A percentile compares a stretch with the other conserved stretches of the same genome.
Evolutionary conservation across 768 basidiomycete species (phyloP).

Genomic region (Lanmaoa rubissima): DNA sequence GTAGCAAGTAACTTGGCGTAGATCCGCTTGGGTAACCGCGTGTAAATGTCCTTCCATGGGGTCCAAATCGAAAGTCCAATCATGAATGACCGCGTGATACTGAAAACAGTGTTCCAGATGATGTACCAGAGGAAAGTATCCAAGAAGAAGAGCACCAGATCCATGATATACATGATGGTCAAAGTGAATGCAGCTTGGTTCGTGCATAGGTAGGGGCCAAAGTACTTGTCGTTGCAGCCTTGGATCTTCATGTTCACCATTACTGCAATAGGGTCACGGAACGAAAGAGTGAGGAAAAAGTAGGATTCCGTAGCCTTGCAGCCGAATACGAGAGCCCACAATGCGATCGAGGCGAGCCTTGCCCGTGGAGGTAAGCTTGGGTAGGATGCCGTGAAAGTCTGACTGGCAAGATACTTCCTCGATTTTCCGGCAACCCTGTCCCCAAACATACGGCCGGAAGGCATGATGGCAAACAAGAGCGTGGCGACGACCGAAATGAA

Average conservation of each 20-base stretch:
- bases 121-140: conserved; percentile 99
- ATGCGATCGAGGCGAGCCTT: conserved; percentile 72
- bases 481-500: conserved; percentile 87
- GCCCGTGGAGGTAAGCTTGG: conserved; percentile 60
- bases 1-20: conserved; percentile 95
- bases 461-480: conserved; percentile 85
- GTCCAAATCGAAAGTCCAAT: conserved; percentile 98
- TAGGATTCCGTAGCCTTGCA: conserved; percentile 98
- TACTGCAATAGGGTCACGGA: conserved; percentile 88
- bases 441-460: conserved; percentile 98
- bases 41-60: conserved; percentile 98
- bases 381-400: conserved; percentile 98
- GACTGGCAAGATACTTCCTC: conserved; percentile 95
- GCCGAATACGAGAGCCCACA: conserved; percentile 93
- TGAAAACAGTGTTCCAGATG: conserved; percentile 97
- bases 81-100: conserved; percentile 82
- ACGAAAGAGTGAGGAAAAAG: conserved; percentile 95
- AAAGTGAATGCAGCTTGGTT: conserved; percentile 96
- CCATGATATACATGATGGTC: conserved; percentile 99
- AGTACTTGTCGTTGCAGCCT: conserved; percentile 82
- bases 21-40: conserved; percentile 92
- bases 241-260: conserved; percentile 98
- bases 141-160: conserved; percentile 93
- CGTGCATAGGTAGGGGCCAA: conserved; percentile 78
- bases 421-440: conserved; percentile 95